These are phyloP conservation scores for Colletotrichum sp. DNA, from an alignment of 2,329 filamentous ascomycete species.

Conservation along the genomic window DNA sequence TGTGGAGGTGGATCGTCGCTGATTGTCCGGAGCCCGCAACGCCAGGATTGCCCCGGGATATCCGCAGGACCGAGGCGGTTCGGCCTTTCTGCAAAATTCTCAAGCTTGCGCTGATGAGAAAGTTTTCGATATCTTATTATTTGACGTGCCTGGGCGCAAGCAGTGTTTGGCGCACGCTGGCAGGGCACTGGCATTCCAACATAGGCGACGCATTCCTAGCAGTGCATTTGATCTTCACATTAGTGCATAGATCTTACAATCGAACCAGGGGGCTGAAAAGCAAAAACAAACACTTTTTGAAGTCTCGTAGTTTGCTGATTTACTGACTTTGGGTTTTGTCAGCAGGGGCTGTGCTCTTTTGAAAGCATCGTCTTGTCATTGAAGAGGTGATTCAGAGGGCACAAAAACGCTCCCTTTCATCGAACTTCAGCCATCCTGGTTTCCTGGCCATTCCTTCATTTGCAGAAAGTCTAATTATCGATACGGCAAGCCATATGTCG, in stretches of 20 bases:
- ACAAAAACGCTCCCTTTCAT: no score
- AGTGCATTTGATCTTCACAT: neutral
- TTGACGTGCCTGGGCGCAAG: neutral
- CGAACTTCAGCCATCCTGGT: no score
- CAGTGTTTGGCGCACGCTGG: neutral
- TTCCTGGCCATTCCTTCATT: no score
- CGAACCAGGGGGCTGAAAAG: no score
- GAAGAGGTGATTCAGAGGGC: no score
- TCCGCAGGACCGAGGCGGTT: neutral
- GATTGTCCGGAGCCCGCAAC: neutral
- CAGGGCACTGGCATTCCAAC: fast-evolving
- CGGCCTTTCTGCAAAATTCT: neutral
- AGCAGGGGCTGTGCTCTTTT: neutral
- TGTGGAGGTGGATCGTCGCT: neutral
- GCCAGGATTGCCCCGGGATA: neutral
- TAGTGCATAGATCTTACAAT: neutral
- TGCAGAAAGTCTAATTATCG: no score
- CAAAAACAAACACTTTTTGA: no score
- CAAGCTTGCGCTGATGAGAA: neutral
- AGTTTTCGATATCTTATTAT: neutral
- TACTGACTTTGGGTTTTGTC: no score
- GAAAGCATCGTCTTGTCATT: neutral
- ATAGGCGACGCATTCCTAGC: fast-evolving
- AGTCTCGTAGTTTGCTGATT: neutral
- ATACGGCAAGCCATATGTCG: no score